Conservation (phyloP, 2,329 filamentous ascomycete species). For the Teratosphaeria nubilosa region DNA sequence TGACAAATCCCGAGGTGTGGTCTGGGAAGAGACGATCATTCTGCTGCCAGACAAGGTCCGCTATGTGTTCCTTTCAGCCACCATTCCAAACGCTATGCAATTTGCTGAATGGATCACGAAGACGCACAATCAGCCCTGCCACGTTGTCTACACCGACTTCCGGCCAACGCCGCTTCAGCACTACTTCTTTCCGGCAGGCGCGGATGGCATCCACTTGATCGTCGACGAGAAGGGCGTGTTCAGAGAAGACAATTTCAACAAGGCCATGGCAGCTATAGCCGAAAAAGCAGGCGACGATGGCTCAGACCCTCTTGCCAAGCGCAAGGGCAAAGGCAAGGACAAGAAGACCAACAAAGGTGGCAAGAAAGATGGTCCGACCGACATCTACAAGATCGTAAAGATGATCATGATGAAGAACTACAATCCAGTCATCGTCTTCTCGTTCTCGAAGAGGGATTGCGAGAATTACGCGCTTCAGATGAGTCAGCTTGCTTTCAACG, state of each 20-base stretch:
- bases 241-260: slow-evolving; percentile 94
- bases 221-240: slow-evolving; percentile 97
- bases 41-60: slow-evolving; percentile 95
- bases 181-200: slow-evolving; percentile 91
- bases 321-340: slow-evolving; percentile 80
- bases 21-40: slow-evolving; percentile 99
- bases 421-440: slow-evolving; percentile 98
- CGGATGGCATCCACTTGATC: slow-evolving; percentile 84
- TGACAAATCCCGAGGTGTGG: slow-evolving; percentile 84
- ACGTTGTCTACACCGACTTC: slow-evolving; percentile 99
- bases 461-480: slow-evolving; percentile 83
- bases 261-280: slow-evolving; percentile 83
- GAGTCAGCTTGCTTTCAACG: slow-evolving; percentile 83
- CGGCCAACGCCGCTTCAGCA: slow-evolving; percentile 92
- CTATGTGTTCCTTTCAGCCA: slow-evolving; percentile 96
- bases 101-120: slow-evolving; percentile 99
- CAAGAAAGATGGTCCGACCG: slow-evolving; percentile 56
- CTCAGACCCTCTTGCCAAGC: slow-evolving; percentile 65
- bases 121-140: slow-evolving; percentile 92
- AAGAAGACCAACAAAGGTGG: slow-evolving; percentile 87
- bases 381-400: slow-evolving; percentile 95
- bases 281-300: slow-evolving; percentile 80
- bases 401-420: slow-evolving; percentile 98
- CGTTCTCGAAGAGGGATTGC: slow-evolving; percentile 96
- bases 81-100: slow-evolving; percentile 97